Evolutionary conservation across 495 filamentous ascomycete genomes (phyloP).

Genomic region (Pseudoneurospora amorphoporcata): DNA sequence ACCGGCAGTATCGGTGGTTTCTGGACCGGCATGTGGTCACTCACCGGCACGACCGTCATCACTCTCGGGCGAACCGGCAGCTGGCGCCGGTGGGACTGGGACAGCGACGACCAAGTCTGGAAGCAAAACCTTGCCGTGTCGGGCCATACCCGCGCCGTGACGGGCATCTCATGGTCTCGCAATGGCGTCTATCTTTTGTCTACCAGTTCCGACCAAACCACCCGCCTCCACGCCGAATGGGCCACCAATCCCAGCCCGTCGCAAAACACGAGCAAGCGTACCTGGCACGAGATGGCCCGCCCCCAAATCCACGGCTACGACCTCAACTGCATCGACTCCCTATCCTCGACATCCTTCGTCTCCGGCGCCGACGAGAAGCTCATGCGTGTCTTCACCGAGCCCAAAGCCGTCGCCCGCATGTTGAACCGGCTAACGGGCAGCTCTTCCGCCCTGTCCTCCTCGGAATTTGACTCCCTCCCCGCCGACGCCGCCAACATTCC

Average conservation of each 20-base stretch:
- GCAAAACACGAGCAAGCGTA: slow-evolving; percentile 19
- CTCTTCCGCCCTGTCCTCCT: background rate
- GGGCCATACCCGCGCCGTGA: slow-evolving; percentile 72
- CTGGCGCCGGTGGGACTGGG: slow-evolving; percentile 71
- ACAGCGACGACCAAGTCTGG: slow-evolving; percentile 51
- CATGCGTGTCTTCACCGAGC: slow-evolving; percentile 87
- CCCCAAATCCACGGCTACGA: slow-evolving; percentile 99
- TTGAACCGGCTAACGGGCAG: slow-evolving; percentile 60
- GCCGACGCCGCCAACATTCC: slow-evolving; percentile 81
- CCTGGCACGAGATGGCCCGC: slow-evolving; percentile 93
- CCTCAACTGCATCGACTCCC: slow-evolving; percentile 79
- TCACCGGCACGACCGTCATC: slow-evolving; percentile 59
- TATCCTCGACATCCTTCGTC: slow-evolving; percentile 64
- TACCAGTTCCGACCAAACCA: slow-evolving; percentile 87
- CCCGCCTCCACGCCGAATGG: slow-evolving; percentile 87
- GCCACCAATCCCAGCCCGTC: slow-evolving; percentile 13
- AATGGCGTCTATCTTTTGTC: slow-evolving; percentile 79
- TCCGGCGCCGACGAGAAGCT: slow-evolving; percentile 98
- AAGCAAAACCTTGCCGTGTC: slow-evolving; percentile 63
- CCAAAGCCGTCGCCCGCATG: slow-evolving; percentile 67
- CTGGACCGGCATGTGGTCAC: slow-evolving; percentile 92
- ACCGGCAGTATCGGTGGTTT: slow-evolving; percentile 93
- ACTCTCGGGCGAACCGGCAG: slow-evolving; percentile 85
- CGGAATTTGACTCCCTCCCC: slow-evolving; percentile 44
- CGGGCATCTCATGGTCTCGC: slow-evolving; percentile 73